Conservation (phyloP, 768 basidiomycete genomes). For the Holtermanniella nyarrowii region DNA sequence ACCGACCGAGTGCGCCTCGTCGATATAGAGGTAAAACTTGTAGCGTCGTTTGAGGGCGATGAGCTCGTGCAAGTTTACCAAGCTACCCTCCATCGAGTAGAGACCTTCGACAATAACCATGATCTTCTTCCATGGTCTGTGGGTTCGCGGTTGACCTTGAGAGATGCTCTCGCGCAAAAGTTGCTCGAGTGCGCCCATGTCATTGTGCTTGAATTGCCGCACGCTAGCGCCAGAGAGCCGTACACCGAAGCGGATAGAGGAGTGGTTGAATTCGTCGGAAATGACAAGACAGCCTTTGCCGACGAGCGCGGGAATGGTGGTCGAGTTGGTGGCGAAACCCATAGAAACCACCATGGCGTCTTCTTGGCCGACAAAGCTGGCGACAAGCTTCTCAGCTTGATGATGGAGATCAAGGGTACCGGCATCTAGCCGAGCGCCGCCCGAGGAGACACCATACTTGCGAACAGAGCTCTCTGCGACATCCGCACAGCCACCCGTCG, state of each 20-base stretch:
- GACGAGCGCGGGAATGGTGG: slow-evolving; percentile 81
- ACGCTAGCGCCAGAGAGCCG: slow-evolving; percentile 79
- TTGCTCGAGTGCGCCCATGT: slow-evolving; percentile 70
- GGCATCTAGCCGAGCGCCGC: slow-evolving; percentile 68
- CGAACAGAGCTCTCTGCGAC: slow-evolving; percentile 75
- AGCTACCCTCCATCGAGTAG: slow-evolving; percentile 97
- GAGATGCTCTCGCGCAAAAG: slow-evolving; percentile 82
- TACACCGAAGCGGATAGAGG: slow-evolving; percentile 86
- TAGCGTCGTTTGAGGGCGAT: slow-evolving; percentile 84
- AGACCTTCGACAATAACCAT: slow-evolving; percentile 86
- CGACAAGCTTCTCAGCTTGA: slow-evolving; percentile 72
- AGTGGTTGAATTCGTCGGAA: slow-evolving; percentile 94
- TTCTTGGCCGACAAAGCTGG: slow-evolving; percentile 80
- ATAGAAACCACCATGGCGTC: slow-evolving; percentile 83
- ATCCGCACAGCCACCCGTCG: slow-evolving; percentile 84
- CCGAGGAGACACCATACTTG: slow-evolving; percentile 68
- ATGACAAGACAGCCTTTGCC: slow-evolving; percentile 86
- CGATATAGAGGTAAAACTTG: slow-evolving; percentile 96
- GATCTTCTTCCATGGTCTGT: slow-evolving; percentile 99
- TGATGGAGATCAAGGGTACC: slow-evolving; percentile 79
- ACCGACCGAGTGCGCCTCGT: slow-evolving; percentile 96
- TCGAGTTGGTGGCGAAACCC: slow-evolving; percentile 48
- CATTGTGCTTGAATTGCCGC: slow-evolving; percentile 93
- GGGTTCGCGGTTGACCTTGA: slow-evolving; percentile 94
- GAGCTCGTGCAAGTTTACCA: slow-evolving; percentile 71